Conservation (phyloP, 2,329 filamentous ascomycete species). For the Fonsecaea monophora region DNA sequence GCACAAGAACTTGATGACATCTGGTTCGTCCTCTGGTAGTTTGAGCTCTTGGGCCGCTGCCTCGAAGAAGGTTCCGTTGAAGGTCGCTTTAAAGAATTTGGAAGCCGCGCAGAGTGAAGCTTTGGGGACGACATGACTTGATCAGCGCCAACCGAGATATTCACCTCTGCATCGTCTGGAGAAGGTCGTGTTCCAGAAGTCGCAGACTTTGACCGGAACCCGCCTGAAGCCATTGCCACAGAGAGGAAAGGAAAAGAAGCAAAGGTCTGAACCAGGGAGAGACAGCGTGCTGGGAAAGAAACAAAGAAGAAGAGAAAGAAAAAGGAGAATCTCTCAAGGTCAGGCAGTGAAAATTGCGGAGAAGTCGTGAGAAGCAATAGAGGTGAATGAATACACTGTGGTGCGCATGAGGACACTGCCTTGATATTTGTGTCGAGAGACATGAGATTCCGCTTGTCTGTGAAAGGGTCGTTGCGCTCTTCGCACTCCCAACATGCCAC, state of each 20-base stretch:
- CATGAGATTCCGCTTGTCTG: not conserved
- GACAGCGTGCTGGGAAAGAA: not conserved
- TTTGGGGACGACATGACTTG: too few relatives aligned
- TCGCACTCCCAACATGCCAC: not conserved
- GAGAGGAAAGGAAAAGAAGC: not conserved
- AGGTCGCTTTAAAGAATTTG: too few relatives aligned
- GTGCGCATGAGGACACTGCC: not conserved
- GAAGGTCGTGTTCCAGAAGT: too few relatives aligned
- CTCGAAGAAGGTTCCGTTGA: too few relatives aligned
- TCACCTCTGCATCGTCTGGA: too few relatives aligned
- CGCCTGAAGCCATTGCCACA: not conserved
- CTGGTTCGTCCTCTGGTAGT: slow-evolving; percentile 56
- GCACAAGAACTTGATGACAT: slow-evolving; percentile 62
- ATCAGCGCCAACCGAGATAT: too few relatives aligned
- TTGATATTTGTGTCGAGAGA: not conserved
- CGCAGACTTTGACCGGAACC: too few relatives aligned
- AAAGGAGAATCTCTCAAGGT: not conserved
- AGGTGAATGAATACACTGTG: not conserved
- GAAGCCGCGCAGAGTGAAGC: too few relatives aligned
- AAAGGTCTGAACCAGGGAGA: not conserved
- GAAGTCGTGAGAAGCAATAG: not conserved
- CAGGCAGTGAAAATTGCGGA: not conserved
- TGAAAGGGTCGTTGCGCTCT: not conserved
- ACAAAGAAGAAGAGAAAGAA: not conserved
- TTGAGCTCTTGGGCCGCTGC: slow-evolving; percentile 46